Evolutionary conservation across 441 rosid species (phyloP), one percentile per base, ranked within the genome.

Genomic region (Mallotus japonicus): DNA sequence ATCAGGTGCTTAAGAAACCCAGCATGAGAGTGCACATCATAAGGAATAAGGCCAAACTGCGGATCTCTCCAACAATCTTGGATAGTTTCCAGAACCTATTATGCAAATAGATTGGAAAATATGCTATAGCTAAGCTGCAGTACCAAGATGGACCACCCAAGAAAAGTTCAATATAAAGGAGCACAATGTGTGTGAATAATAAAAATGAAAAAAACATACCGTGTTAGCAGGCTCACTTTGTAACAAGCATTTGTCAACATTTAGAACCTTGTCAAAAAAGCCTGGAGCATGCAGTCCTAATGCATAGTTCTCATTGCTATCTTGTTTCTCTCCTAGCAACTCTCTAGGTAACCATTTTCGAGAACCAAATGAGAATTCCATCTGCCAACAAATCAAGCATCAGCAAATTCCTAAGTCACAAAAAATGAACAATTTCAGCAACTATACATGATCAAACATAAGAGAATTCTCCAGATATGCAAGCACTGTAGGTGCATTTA

Each of bases 1-100:
- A 88, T 87, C 75, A 92, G 88, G 85, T 92, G 99, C 87, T 92
- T 95, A 72, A 95, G 94, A 83, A 88, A 94, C 72, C 99, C 99
- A 55, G 58, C 80, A 81, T 94, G 99, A 68, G 95, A 88, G 78
- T 85, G 87, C 78, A 85, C 86, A 73, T 92, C 78, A 76, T 90
- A 92, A 14, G 99, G 97, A 81, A 94, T 88, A 79, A 92, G 91
- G 75, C 79, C 84, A 49, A 90, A 73, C 65, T 78, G 77, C 13
- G 93, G 85, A 79, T 92, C 90, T 84, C 90, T 90, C 99, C 97
- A 94, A 77, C 78, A 84, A 70, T 88, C 90, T 87, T 94, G 99
- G 24, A 94, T 77, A 77, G 82, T 86, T 69, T 79, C 89, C 77
- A 94, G 94, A 83, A 90, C 93, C 99, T 94, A 63, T 50, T 50